Conservation (phyloP, 148 eudicot species). For the Fallopia convolvulus region DNA sequence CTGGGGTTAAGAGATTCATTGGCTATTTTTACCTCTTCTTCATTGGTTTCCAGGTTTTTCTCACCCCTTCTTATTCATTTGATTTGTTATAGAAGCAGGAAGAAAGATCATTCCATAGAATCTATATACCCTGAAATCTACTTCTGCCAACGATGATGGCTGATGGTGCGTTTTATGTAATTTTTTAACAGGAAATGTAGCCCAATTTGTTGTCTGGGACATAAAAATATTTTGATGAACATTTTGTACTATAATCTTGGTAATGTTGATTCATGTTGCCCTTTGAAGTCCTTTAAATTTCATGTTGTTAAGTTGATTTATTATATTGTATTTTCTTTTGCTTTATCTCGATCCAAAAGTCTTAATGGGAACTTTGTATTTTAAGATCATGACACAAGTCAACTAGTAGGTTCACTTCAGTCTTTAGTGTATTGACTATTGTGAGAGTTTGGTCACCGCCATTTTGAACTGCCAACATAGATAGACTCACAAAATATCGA, state of each 20-base stretch:
- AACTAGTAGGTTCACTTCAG: not conserved
- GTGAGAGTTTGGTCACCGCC: not conserved
- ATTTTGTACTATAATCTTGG: conserved; percentile 7
- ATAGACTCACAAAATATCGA: not conserved
- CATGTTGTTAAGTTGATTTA: not conserved
- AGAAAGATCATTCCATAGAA: conserved; percentile 1
- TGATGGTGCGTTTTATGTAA: conserved; percentile 4
- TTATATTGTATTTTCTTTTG: too few relatives aligned
- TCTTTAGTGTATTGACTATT: not conserved
- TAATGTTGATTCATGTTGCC: not conserved
- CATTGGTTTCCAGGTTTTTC: not conserved
- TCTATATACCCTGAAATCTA: conserved; percentile 3
- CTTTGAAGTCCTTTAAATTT: not conserved
- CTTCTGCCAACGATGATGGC: not conserved
- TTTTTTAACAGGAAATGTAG: conserved; percentile 12
- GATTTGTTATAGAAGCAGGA: conserved; percentile 10
- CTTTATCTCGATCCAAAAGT: not conserved
- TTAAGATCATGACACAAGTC: not conserved
- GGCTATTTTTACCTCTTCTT: not conserved
- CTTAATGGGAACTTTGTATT: too few relatives aligned
- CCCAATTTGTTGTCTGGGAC: conserved; percentile 6
- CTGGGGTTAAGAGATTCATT: not conserved
- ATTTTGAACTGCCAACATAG: not conserved
- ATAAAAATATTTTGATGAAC: not conserved
- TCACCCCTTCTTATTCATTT: conserved; percentile 7